Evolutionary conservation across 2,329 filamentous ascomycete genomes (phyloP).

Genomic region (Pseudogymnoascus sp.): DNA sequence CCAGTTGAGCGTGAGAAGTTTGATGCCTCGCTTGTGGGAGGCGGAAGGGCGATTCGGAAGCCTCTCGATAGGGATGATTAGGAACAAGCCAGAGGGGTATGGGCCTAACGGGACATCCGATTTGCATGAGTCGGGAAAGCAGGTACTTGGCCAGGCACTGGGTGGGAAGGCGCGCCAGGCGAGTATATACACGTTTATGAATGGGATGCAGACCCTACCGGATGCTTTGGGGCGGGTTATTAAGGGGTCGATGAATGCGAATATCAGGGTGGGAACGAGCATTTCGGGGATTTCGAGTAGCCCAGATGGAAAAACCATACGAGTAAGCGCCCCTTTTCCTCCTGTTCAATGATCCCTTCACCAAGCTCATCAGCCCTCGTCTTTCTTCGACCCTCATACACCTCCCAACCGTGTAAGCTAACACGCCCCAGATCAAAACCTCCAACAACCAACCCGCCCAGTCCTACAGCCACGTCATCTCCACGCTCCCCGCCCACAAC

Average conservation of each 20-base stretch:
- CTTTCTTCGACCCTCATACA: not conserved
- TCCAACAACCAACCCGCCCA: constrained; percentile 16
- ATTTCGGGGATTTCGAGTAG: constrained; percentile 33
- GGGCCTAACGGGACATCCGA: not conserved
- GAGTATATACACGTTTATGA: constrained; percentile 39
- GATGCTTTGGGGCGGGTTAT: constrained; percentile 45
- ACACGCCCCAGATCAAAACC: constrained; percentile 28
- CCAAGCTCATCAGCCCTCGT: not conserved
- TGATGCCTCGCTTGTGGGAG: constrained; percentile 28
- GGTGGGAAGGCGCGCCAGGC: constrained; percentile 18
- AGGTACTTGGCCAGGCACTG: not conserved
- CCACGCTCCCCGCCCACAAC: constrained; percentile 40
- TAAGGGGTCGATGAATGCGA: constrained; percentile 45
- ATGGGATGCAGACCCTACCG: constrained; percentile 56
- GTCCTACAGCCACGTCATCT: constrained; percentile 51
- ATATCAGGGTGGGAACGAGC: constrained; percentile 40
- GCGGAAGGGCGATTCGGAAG: constrained; percentile 30
- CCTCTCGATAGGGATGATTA: not conserved
- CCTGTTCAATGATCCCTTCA: not conserved
- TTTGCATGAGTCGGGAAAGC: not conserved
- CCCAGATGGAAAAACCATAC: not conserved
- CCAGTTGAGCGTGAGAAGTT: constrained; percentile 62
- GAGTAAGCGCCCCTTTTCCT: not conserved
- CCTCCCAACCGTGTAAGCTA: constrained; percentile 9
- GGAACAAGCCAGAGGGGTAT: too few species aligned